Percentiles rank a stretch among this genome's conserved stretches.
Conservation (phyloP, 1,284 basidiomycete genomes). For the Caloboletus inedulis region DNA sequence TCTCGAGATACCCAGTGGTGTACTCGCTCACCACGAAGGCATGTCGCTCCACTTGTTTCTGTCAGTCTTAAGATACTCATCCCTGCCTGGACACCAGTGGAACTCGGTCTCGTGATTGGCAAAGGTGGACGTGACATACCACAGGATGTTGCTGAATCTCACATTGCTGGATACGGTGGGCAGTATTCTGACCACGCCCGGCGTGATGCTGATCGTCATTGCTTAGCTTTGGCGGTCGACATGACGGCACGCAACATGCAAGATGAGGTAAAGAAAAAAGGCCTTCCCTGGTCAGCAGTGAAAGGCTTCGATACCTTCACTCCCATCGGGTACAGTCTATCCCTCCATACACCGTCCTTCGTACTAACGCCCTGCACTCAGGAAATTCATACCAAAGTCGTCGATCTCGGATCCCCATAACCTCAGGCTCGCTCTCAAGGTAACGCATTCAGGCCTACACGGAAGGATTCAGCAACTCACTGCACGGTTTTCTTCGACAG, state of each 20-base stretch:
- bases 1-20: conserved; percentile 84
- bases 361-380: conserved; percentile 29
- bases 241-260: conserved; percentile 97
- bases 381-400: conserved; percentile 78
- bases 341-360: neutral
- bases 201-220: neutral
- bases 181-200: neutral
- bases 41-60: conserved; percentile 14
- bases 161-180: conserved; percentile 91
- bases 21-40: conserved; percentile 92
- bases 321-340: conserved; percentile 61
- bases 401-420: conserved; percentile 71
- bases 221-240: conserved; percentile 84
- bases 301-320: conserved; percentile 92
- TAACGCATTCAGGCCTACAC: neutral
- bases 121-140: conserved; percentile 81
- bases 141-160: conserved; percentile 64
- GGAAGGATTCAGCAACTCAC: neutral
- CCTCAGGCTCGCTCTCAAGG: conserved; percentile 76
- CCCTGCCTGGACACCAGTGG: conserved; percentile 55
- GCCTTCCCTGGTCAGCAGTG: conserved; percentile 91
- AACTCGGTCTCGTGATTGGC: conserved; percentile 95
- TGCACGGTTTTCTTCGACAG: conserved; percentile 35
- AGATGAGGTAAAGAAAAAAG: conserved; percentile 87
- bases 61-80: neutral